Evolutionary conservation across 176 grass and related monocot species (phyloP).

Genomic region (Cymbopogon citratus): DNA sequence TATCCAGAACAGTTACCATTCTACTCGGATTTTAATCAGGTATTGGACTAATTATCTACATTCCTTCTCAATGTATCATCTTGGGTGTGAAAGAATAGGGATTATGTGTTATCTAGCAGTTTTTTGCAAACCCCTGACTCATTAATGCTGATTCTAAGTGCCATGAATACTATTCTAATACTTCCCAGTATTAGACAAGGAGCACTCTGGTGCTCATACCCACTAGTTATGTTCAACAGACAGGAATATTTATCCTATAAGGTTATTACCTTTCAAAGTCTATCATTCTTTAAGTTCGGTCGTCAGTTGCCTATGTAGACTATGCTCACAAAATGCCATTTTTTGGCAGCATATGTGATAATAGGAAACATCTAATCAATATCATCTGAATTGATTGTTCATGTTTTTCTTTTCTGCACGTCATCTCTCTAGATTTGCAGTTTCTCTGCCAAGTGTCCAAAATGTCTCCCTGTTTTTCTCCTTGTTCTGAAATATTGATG

Average conservation of each 20-base stretch:
- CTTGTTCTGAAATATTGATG: constrained; percentile 19
- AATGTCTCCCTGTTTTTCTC: constrained; percentile 6
- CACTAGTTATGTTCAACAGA: neutral
- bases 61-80: neutral
- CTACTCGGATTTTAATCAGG: constrained; percentile 91
- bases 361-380: neutral
- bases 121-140: neutral
- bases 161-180: neutral
- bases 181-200: neutral
- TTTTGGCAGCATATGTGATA: neutral
- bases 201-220: neutral
- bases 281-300: neutral
- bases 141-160: neutral
- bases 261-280: neutral
- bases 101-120: constrained; percentile 2
- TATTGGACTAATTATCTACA: constrained; percentile 19
- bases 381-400: neutral
- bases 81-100: neutral
- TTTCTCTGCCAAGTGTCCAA: neutral
- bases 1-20: constrained; percentile 83
- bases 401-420: neutral
- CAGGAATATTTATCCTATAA: neutral
- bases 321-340: neutral
- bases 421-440: neutral
- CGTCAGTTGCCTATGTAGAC: neutral